Evolutionary conservation across 169 alveolate species (phyloP), one percentile per base, ranked within the genome.

Genomic region (Eimeria acervulina): DNA sequence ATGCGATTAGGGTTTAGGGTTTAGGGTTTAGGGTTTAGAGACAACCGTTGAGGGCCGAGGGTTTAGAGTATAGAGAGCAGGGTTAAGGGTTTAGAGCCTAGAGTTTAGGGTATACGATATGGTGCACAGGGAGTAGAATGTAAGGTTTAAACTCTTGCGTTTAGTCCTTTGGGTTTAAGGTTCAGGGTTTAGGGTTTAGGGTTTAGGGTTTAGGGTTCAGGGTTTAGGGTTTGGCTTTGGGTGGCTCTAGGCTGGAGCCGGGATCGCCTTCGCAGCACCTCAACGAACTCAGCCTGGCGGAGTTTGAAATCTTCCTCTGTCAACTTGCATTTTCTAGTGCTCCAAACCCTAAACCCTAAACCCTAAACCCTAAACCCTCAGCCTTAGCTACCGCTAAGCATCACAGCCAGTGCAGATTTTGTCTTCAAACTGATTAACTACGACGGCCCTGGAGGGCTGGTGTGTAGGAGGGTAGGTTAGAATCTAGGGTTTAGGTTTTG

Each of bases 251-350:
- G 90, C 47, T 81, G 68, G 90, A 81, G 72, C 90, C 90, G 1
- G 40, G n/a, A 28, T 13, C 33, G 72, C 90, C 66, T 17, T 81
- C 90, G 10, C 90, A 81, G 66, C 90, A 81, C 33, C 90, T 81
- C 17, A 81, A 81, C n/a, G 90, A 81, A 81, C 42, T 81, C 31
- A 81, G 38, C 31, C 72, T 40, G 15, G 90, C 40, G 47, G 90
- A 81, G 72, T 81, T 81, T 31, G 90, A 81, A n/a, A 81, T 81
- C 23, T 81, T 81, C 90, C 90, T 81, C 90, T 81, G 90, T 36
- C 90, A 81, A 63, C 66, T 81, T 26, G 90, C 90, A 42, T 81
- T 81, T 31, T 81, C 90, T 47, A 81, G 90, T 81, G 55, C 66
- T 36, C 1, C 47, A 38, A 76, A 4, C 81, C 55, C 87, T 76